Percentiles rank a stretch among this genome's conserved stretches.
Evolutionary conservation across 2,329 filamentous ascomycete species (phyloP).

Genomic region (Alternaria triticina): DNA sequence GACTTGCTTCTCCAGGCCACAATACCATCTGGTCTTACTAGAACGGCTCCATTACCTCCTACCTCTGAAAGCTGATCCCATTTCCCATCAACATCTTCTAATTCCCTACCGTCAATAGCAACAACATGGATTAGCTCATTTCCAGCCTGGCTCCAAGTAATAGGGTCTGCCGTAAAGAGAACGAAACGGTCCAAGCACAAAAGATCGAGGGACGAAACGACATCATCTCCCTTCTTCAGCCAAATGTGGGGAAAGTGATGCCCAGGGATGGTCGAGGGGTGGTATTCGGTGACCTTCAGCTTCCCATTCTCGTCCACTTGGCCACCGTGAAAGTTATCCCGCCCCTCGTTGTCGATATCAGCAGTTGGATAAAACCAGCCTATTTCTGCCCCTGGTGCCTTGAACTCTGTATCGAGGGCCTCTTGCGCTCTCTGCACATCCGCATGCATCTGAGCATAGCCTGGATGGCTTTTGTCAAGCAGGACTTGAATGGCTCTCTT

Average conservation of each 20-base stretch:
- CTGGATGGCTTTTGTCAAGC: background rate
- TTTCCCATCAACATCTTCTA: background rate
- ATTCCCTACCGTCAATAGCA: background rate
- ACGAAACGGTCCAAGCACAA: background rate
- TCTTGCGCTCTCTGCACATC: background rate
- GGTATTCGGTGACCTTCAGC: background rate
- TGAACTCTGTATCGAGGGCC: background rate
- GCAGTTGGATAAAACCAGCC: background rate
- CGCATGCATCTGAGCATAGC: background rate
- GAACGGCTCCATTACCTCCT: background rate
- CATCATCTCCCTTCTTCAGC: background rate
- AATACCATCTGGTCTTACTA: background rate
- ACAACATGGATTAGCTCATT: background rate
- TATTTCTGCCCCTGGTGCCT: background rate
- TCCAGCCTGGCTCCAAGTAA: background rate
- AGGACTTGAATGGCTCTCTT: background rate
- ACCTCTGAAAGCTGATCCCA: background rate
- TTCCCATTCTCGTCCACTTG: background rate
- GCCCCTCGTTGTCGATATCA: background rate
- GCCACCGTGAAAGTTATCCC: background rate
- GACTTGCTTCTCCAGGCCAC: background rate
- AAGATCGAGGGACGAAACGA: background rate
- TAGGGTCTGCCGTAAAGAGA: background rate
- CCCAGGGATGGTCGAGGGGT: background rate
- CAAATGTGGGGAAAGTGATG: background rate